A percentile compares a stretch with the other conserved stretches of the same genome.
Evolutionary conservation across 352 stramenopile species (phyloP).

Genomic region (Phytophthora multivora): DNA sequence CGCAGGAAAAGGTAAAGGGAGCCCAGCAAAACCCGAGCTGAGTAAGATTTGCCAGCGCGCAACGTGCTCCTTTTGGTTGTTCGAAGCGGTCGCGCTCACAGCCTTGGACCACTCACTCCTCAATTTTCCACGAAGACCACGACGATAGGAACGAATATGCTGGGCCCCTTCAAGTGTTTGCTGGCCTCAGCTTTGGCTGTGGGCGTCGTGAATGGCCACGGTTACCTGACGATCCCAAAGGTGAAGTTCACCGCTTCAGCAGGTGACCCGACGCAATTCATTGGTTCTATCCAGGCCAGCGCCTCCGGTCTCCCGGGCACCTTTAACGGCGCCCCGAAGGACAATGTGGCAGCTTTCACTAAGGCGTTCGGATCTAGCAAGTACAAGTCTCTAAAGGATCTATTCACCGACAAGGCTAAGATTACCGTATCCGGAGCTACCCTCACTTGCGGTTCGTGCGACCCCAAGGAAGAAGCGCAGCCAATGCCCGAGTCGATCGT

Average conservation of each 20-base stretch:
- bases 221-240: conserved; percentile 26
- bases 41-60: conserved; percentile 11
- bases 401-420: conserved; percentile 26
- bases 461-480: conserved; percentile 19
- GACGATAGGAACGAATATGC: conserved; percentile 1
- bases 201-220: conserved; percentile 19
- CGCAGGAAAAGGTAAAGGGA: conserved; percentile 16
- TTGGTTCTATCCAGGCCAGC: conserved; percentile 26
- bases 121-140: conserved; percentile 10
- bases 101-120: conserved; percentile 8
- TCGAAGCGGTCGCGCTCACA: conserved; percentile 16
- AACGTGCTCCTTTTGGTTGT: conserved; percentile 12
- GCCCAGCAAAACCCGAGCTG: conserved; percentile 4
- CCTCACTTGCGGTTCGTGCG: conserved; percentile 19
- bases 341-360: conserved; percentile 29
- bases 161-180: conserved; percentile 13
- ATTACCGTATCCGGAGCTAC: conserved; percentile 22
- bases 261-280: conserved; percentile 28
- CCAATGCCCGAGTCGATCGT: conserved; percentile 17
- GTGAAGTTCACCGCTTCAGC: conserved; percentile 18
- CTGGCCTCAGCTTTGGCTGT: conserved; percentile 3
- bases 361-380: conserved; percentile 24
- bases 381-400: conserved; percentile 28
- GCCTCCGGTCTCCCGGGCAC: conserved; percentile 22
- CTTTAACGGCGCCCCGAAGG: conserved; percentile 18